Evolutionary conservation across 148 eudicot species (phyloP), one percentile per base, ranked within the genome.

Genomic region (Rheum nobile): DNA sequence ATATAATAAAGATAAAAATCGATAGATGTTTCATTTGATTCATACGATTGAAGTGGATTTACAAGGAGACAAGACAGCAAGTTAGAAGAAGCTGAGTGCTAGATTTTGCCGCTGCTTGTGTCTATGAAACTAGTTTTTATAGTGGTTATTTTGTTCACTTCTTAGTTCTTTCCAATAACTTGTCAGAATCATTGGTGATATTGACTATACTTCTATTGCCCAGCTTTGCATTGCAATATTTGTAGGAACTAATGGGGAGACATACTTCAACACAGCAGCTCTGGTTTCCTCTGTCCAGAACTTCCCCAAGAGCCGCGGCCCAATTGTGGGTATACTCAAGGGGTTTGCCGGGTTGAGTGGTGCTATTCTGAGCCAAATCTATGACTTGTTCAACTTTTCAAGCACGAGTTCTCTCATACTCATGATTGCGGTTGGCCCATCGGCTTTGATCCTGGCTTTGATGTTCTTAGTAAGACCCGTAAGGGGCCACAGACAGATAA

Each of bases 261-360:
- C 87, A 74, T 86, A 86, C 81, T 86, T 78, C 79, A 86, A 82
- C 73, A 86, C 90, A n/a, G 88, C 84, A 75, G 85, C 89, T 47
- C 80, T 88, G 31, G 91, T 88, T 37, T 76, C 92, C 21, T 81
- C 86, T 54, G 85, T 88, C 17, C 92, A 84, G 75, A 88, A 88
- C 84, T 88, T 88, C 43, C 91, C 89, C 43, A 83, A 87, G 81
- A 81, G 78, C 75, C 86, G 88, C 13, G 90, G 88, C 72, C 90
- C 90, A 8, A 35, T 83, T 21, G 89, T 88, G 54, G 89, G 91
- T 26, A 86, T 88, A 75, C 89, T 88, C 48, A 85, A 85, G 74
- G 91, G 91, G 71, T 88, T 88, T 71, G 82, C 89, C 44, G 91
- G 91, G 9, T 79, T 88, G 54, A 88, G 90, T 81, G 90, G 90